Conservation (phyloP, 768 basidiomycete species). For the Russula ochroleuca region DNA sequence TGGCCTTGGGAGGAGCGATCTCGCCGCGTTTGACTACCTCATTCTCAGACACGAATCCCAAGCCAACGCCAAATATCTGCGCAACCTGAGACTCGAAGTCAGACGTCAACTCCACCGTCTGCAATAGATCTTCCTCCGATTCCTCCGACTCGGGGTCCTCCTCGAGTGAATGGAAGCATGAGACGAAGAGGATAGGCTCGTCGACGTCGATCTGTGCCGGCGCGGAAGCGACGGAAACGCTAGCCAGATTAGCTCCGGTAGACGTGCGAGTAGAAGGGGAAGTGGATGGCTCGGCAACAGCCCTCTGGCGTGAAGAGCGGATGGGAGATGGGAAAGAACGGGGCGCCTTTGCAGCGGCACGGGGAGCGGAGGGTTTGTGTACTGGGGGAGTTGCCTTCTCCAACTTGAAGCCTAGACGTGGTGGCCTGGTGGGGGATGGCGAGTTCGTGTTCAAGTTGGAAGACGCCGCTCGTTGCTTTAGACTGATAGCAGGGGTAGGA, state of each 20-base stretch:
- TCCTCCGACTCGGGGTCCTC: background rate
- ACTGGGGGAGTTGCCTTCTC: background rate
- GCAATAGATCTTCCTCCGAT: background rate
- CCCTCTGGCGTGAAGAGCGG: background rate
- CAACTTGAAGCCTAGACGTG: background rate
- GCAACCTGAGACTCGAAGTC: constrained; percentile 6
- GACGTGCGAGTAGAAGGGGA: background rate
- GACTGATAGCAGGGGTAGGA: background rate
- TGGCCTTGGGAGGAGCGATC: background rate
- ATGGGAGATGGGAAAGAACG: background rate
- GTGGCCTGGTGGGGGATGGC: constrained; percentile 1
- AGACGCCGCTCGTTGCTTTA: background rate
- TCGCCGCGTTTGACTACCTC: background rate
- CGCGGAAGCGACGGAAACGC: background rate
- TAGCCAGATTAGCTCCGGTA: background rate
- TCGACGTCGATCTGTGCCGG: background rate
- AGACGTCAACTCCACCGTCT: background rate
- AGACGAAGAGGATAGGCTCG: background rate
- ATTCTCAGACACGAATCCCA: background rate
- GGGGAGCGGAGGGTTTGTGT: background rate
- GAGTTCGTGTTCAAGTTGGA: background rate
- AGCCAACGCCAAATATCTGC: constrained; percentile 1
- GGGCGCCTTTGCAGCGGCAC: background rate
- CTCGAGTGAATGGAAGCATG: constrained; percentile 12
- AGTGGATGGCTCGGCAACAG: background rate